phyloP scores from a whole-genome alignment of 208 protist genomes.

The Spironucleus salmonicida region DNA sequence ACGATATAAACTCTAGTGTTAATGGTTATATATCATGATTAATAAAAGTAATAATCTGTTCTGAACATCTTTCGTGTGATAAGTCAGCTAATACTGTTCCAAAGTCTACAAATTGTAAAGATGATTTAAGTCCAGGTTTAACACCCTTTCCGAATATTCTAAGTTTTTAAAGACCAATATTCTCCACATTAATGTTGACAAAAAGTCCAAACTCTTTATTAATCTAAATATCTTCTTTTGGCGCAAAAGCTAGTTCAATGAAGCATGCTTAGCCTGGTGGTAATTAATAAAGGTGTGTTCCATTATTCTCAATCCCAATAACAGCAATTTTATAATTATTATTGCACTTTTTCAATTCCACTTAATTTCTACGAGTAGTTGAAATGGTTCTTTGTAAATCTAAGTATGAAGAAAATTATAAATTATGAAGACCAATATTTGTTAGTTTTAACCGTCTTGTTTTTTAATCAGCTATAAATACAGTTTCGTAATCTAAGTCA shows the following conservation, averaged over 20 bases:
- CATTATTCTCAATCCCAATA: background rate
- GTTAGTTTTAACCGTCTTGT: background rate
- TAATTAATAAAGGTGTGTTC: background rate
- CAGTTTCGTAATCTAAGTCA: conserved; percentile 11
- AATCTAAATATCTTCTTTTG: background rate
- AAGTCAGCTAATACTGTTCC: background rate
- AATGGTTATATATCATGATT: conserved; percentile 9
- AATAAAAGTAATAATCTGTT: background rate
- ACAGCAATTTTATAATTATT: background rate
- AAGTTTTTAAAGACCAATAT: background rate
- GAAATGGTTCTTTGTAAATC: background rate
- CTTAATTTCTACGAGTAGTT: conserved; percentile 10
- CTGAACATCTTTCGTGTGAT: background rate
- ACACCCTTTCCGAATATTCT: background rate
- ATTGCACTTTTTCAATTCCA: background rate
- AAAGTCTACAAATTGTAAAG: background rate
- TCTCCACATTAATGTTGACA: background rate
- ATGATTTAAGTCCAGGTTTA: background rate
- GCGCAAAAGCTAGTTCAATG: background rate
- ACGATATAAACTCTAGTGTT: background rate
- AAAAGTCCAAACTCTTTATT: background rate
- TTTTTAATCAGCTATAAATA: conserved; percentile 2
- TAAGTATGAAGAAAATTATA: background rate
- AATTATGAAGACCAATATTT: background rate
- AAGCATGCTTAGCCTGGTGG: background rate